Evolutionary conservation across 2,329 filamentous ascomycete species (phyloP).

Genomic region (Sarocladium brachiariae): DNA sequence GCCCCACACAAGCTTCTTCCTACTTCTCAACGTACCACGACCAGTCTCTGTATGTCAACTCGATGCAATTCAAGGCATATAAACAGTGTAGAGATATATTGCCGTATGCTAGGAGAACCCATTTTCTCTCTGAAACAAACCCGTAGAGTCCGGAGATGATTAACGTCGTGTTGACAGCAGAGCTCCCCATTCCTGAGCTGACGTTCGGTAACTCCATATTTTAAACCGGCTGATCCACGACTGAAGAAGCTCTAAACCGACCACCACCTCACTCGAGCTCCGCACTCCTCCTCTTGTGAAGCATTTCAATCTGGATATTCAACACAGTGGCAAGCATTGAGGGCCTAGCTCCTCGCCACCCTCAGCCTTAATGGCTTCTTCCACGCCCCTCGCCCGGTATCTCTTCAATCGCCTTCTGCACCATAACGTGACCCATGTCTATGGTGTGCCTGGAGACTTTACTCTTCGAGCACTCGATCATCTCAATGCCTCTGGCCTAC

Average conservation of each 20-base stretch:
- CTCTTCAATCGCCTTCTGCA: conserved; percentile 53
- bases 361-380: conserved; percentile 3
- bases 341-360: too few relatives aligned
- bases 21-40: too few relatives aligned
- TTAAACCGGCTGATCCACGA: conserved; percentile 1
- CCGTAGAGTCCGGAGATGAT: not conserved
- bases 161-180: not conserved
- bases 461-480: conserved; percentile 31
- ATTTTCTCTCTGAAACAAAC: too few relatives aligned
- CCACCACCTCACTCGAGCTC: not conserved
- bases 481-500: conserved; percentile 27
- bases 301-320: too few relatives aligned
- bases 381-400: conserved; percentile 27
- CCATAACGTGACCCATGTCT: conserved; percentile 50
- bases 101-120: too few relatives aligned
- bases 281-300: not conserved
- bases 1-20: conserved; percentile 2
- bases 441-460: conserved; percentile 40
- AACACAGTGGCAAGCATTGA: too few relatives aligned
- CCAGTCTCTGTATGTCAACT: too few relatives aligned
- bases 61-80: too few relatives aligned
- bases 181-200: not conserved
- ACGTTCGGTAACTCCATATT: not conserved
- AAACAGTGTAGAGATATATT: too few relatives aligned
- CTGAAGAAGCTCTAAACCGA: not conserved